Evolutionary conservation across 176 grass and related monocot genomes (phyloP).

Genomic region (Alloteropsis semialata): DNA sequence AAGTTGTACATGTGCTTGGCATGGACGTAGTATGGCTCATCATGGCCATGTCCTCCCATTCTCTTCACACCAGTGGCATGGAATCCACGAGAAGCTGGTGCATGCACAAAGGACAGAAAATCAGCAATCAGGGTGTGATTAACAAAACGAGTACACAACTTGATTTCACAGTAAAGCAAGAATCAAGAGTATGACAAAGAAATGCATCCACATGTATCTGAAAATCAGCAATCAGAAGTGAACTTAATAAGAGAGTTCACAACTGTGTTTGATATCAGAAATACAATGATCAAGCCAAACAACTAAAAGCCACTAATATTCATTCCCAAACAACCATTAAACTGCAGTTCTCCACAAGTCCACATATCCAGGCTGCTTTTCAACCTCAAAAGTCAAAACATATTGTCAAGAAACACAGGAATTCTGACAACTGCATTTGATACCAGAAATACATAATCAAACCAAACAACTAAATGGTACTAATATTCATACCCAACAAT

Average conservation of each 20-base stretch:
- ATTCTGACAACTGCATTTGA: not conserved
- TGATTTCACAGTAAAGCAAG: not conserved
- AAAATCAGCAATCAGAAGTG: not conserved
- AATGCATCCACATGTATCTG: not conserved
- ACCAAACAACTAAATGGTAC: not conserved
- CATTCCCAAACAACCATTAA: not conserved
- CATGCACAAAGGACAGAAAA: not conserved
- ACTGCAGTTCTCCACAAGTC: not conserved
- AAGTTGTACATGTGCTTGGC: constrained; percentile 99
- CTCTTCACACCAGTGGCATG: constrained; percentile 81
- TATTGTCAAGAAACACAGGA: not conserved
- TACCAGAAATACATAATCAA: not conserved
- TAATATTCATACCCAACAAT: not conserved
- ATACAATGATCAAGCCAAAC: not conserved
- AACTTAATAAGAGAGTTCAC: not conserved
- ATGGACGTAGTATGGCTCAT: constrained; percentile 69
- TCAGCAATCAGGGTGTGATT: not conserved
- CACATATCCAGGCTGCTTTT: not conserved
- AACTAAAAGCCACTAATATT: not conserved
- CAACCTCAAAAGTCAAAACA: not conserved
- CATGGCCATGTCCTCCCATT: constrained; percentile 69
- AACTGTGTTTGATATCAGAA: not conserved
- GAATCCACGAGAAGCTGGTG: constrained; percentile 58
- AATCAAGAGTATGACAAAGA: not conserved
- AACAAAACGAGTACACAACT: not conserved